phyloP scores from a whole-genome alignment of 495 filamentous ascomycete genomes.

The Aeminium ludgeri region DNA sequence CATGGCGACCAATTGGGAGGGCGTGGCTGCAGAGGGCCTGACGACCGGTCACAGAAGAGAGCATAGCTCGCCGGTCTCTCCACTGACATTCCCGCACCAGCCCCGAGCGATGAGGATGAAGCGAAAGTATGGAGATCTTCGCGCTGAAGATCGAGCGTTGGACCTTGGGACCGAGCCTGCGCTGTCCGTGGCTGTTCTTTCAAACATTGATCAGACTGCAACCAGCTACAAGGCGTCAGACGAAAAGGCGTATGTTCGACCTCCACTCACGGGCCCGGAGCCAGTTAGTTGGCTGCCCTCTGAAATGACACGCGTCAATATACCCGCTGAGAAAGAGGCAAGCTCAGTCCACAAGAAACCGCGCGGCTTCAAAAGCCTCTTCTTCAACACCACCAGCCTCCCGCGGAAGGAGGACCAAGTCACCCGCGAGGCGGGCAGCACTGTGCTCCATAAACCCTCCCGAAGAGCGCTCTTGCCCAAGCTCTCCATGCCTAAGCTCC shows the following conservation, averaged over 20 bases:
- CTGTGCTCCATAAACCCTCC: not conserved
- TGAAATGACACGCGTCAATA: constrained; percentile 2
- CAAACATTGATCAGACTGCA: no score
- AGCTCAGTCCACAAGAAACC: not conserved
- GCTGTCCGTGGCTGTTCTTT: no score
- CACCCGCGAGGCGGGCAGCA: not conserved
- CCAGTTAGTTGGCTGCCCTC: not conserved
- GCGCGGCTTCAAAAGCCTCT: not conserved
- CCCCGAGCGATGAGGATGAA: no score
- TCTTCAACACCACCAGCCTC: constrained; percentile 1
- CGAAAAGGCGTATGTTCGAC: not conserved
- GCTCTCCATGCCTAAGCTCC: constrained; percentile 2
- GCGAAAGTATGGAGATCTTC: no score
- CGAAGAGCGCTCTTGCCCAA: not conserved
- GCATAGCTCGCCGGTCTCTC: not conserved
- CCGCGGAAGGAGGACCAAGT: not conserved
- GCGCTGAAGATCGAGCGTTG: no score
- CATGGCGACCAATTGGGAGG: constrained; percentile 1
- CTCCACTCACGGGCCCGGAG: not conserved
- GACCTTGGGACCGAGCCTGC: no score
- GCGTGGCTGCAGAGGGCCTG: constrained; percentile 1
- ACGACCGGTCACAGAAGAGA: not conserved
- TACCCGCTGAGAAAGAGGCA: not conserved
- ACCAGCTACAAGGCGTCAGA: not conserved
- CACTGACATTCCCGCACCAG: not conserved